These are phyloP conservation scores for Henckelia pumila DNA, from an alignment of 257 asterid genomes.

Conservation along the genomic window DNA sequence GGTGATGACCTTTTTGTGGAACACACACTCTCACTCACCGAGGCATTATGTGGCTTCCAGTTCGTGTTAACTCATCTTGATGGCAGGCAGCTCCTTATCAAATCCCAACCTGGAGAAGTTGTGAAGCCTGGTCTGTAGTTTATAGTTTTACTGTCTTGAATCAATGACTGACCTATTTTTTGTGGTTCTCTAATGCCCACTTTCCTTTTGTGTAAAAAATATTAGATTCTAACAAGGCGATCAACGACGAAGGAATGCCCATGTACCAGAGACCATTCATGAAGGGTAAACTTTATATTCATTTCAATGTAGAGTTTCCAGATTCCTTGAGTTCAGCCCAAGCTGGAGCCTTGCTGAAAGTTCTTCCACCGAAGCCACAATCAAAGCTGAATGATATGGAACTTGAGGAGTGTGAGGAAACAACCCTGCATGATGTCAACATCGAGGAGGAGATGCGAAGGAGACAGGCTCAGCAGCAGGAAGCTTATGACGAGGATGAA, in stretches of 20 bases:
- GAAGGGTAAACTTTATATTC: conserved; percentile 59
- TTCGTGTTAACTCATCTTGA: conserved; percentile 57
- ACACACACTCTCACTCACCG: conserved; percentile 56
- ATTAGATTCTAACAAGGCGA: conserved; percentile 29
- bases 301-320: conserved; percentile 57
- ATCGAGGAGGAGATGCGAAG: conserved; percentile 57
- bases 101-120: conserved; percentile 64
- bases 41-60: conserved; percentile 71
- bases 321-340: conserved; percentile 39
- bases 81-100: conserved; percentile 60
- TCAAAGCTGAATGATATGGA: conserved; percentile 52
- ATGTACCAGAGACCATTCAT: conserved; percentile 54
- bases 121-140: conserved; percentile 40
- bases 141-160: no score
- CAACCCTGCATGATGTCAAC: conserved; percentile 50
- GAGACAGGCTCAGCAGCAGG: conserved; percentile 43
- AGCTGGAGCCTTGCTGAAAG: conserved; percentile 35
- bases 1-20: conserved; percentile 65
- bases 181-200: no score
- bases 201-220: no score
- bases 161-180: no score
- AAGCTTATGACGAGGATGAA: conserved; percentile 69
- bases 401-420: conserved; percentile 61
- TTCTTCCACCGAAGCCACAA: conserved; percentile 45
- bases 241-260: conserved; percentile 65